Evolutionary conservation across 768 basidiomycete species (phyloP), one percentile per base, ranked within the genome.

Genomic region (Boletus insuetus): DNA sequence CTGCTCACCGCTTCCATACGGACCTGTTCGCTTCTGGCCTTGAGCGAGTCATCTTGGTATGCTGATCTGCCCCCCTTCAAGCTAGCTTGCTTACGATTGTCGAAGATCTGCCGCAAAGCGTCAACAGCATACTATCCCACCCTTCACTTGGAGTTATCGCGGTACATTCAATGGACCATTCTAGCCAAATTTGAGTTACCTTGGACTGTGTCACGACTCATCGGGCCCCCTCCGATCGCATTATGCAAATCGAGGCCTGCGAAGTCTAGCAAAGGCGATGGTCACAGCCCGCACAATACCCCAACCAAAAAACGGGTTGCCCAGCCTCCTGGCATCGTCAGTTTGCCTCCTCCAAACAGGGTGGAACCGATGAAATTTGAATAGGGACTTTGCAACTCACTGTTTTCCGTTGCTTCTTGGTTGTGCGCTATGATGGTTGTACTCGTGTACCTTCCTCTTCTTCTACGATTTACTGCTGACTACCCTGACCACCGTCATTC

Each of bases 41-140:
- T 43, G 96, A 98, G 66, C 84, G 92, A 34, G 88, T 98, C 41
- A 77, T 99, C 49, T 73, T 95, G 58, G 97, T 97, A 70, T 63
- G 85, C 66, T 35, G 44, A 29, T 42, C 53, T 44, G 0, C 24
- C 19, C 35, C 39, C 12, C 10, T 45, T 13, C 22, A 16, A 48
- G 22, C 31, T 9, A 5, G 31, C 26, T 17, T 35, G 42, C 51
- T 53, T 41, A 47, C 35, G 43, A 20, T 46, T 29, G 37, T 14
- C 31, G 4, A 61, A 98, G 95, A 92, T 95, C 42, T 84, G 93
- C 1, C 89, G 97, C 48, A 98, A 98, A 72, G 94, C 97, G 16
- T 98, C 95, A 17, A 85, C 88, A 22, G 86, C 88, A 13, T 98
- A 97, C 72, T 99, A 99, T 70, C 93, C 94, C 0, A 88, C 85